These are phyloP conservation scores for Macrolepiota fuliginosa DNA, from an alignment of 768 basidiomycete genomes.

Conservation along the genomic window DNA sequence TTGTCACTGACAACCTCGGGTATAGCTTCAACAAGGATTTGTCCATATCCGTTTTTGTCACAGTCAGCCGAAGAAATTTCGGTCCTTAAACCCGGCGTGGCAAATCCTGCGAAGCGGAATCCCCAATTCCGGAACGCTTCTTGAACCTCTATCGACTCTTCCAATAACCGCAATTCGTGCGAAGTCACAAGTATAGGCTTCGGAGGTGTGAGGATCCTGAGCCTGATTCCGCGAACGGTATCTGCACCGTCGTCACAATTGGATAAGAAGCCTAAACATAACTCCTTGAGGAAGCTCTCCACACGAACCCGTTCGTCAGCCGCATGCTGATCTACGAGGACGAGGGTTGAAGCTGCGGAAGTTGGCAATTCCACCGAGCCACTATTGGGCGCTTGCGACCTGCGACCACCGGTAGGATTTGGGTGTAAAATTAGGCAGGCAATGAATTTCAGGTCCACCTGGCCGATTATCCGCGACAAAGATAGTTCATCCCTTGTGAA, in stretches of 20 bases:
- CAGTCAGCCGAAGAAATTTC: conserved; percentile 22
- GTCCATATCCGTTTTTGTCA: conserved; percentile 48
- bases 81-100: conserved; percentile 20
- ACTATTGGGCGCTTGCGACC: not conserved
- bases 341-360: conserved; percentile 35
- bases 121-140: conserved; percentile 69
- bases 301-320: conserved; percentile 96
- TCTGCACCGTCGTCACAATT: conserved; percentile 28
- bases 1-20: conserved; percentile 75
- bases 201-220: conserved; percentile 48
- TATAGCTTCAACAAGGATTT: conserved; percentile 59
- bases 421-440: conserved; percentile 52
- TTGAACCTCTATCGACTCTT: conserved; percentile 35
- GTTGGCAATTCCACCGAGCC: conserved; percentile 8
- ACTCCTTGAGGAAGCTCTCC: conserved; percentile 71
- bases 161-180: conserved; percentile 56
- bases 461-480: conserved; percentile 63
- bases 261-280: conserved; percentile 70
- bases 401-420: conserved; percentile 9
- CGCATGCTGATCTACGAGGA: conserved; percentile 96
- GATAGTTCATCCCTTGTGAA: conserved; percentile 47
- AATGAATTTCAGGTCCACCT: conserved; percentile 91
- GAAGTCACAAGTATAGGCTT: conserved; percentile 63
- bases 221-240: conserved; percentile 30
- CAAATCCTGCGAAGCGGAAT: conserved; percentile 46